Percentiles rank a stretch among this genome's conserved stretches.
Evolutionary conservation across 139 green algal genomes (phyloP).

Genomic region (Tetradesmus lagerheimii): DNA sequence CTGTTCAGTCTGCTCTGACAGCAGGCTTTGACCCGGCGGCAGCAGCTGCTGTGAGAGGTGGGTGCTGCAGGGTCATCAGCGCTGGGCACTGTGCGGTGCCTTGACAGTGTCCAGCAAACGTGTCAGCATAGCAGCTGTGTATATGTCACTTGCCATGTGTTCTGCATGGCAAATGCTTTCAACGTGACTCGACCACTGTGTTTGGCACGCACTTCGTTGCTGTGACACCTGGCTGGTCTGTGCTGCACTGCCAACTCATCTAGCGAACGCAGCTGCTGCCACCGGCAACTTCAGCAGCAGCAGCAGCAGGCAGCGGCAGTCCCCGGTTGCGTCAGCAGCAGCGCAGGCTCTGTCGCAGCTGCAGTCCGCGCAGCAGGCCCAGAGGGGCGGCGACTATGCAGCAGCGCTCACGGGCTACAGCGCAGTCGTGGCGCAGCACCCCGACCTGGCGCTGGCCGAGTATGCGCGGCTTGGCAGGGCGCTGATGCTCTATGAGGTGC

Average conservation of each 20-base stretch:
- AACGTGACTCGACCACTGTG: too few relatives aligned
- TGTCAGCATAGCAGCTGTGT: not conserved
- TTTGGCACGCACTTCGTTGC: too few relatives aligned
- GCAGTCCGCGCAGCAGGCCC: not conserved
- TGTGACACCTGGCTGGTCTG: too few relatives aligned
- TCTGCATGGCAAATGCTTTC: too few relatives aligned
- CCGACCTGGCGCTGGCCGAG: constrained; percentile 26
- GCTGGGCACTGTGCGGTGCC: not conserved
- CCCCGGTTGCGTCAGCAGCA: constrained; percentile 25
- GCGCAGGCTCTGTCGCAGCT: constrained; percentile 26
- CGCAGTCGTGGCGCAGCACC: not conserved
- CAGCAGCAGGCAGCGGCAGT: not conserved
- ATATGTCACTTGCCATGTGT: too few relatives aligned
- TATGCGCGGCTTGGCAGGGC: constrained; percentile 27
- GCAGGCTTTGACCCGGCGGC: constrained; percentile 19
- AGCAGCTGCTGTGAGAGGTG: constrained; percentile 9
- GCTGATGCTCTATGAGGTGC: constrained; percentile 30
- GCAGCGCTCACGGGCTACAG: constrained; percentile 4
- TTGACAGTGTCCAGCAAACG: too few relatives aligned
- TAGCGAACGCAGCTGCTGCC: not conserved
- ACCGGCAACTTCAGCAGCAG: not conserved
- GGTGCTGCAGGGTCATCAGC: not conserved
- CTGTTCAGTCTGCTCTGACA: not conserved
- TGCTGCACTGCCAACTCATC: too few relatives aligned
- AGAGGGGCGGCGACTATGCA: not conserved